Evolutionary conservation across 2,329 filamentous ascomycete genomes (phyloP).

Genomic region (Talaromyces sp.): DNA sequence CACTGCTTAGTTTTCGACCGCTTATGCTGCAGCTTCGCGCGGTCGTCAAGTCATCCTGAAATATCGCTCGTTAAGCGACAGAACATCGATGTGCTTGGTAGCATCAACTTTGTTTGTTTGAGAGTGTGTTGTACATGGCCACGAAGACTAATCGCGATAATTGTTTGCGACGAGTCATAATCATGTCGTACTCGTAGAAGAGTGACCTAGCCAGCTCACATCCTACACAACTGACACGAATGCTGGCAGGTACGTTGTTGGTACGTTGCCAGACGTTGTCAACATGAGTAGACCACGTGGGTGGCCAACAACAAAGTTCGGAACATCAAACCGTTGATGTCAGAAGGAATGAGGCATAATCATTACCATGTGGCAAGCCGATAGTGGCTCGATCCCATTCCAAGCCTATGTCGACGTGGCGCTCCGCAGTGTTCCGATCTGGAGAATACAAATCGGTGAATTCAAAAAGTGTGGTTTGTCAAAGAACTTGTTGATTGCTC

Average conservation of each 20-base stretch:
- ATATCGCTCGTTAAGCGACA: neutral
- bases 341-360: conserved; percentile 12
- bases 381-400: neutral
- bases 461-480: neutral
- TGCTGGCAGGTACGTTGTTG: neutral
- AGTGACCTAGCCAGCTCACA: neutral
- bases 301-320: neutral
- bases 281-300: neutral
- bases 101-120: neutral
- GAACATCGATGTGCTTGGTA: neutral
- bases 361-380: conserved; percentile 9
- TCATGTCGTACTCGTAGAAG: neutral
- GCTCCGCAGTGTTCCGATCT: neutral
- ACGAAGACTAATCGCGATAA: neutral
- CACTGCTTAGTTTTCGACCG: neutral
- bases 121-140: neutral
- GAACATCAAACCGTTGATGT: neutral
- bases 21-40: neutral
- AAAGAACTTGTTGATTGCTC: neutral
- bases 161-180: neutral
- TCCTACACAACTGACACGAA: neutral
- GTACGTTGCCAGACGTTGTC: neutral
- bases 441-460: neutral
- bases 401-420: neutral
- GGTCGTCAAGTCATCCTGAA: neutral